phyloP scores from a whole-genome alignment of 2,329 filamentous ascomycete genomes.

The Penicillium sp. region DNA sequence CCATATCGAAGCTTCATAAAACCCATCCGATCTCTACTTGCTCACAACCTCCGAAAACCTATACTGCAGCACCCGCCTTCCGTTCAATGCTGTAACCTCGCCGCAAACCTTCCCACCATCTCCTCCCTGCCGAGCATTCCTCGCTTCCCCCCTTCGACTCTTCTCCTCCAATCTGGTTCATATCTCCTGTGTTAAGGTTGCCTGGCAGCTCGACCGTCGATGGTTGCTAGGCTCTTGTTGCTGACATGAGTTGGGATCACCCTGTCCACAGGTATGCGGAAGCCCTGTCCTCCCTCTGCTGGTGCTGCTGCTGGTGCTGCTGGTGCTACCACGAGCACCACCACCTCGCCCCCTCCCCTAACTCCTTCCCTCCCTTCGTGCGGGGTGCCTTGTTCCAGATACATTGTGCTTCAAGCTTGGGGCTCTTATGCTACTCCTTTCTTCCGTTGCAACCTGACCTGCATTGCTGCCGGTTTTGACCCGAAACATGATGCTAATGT shows the following conservation, averaged over 20 bases:
- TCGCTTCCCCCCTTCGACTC: conserved; percentile 13
- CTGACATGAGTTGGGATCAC: conserved; percentile 52
- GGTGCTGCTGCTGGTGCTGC: not conserved
- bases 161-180: conserved; percentile 16
- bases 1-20: not conserved
- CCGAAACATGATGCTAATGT: conserved; percentile 36
- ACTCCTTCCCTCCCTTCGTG: conserved; percentile 14
- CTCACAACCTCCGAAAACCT: not conserved
- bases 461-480: not conserved
- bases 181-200: conserved; percentile 29
- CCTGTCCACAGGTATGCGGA: conserved; percentile 48
- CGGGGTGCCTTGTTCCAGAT: conserved; percentile 14
- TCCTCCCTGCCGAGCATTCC: conserved; percentile 33
- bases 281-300: conserved; percentile 13
- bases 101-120: conserved; percentile 7
- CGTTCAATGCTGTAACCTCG: not conserved
- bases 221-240: conserved; percentile 43
- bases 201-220: conserved; percentile 39
- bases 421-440: not conserved
- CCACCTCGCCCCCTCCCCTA: not conserved
- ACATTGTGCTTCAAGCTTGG: not conserved
- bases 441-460: conserved; percentile 6
- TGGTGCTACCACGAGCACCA: not conserved
- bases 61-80: not conserved
- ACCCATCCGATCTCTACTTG: not conserved